Conservation (phyloP, 257 asterid species). For the Penstemon davidsonii region DNA sequence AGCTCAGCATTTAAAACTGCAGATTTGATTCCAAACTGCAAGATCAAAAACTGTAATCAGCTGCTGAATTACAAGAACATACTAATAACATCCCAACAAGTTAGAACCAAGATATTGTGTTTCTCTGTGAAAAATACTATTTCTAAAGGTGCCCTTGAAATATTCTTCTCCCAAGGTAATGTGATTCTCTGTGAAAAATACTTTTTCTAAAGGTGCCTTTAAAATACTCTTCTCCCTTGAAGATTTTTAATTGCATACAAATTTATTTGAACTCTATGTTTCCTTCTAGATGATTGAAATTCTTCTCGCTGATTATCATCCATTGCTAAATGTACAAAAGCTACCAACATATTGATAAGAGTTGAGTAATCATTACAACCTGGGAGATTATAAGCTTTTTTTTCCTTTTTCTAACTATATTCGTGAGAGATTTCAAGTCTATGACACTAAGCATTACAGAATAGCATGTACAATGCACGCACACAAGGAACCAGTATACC, state of each 20-base stretch:
- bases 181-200: too few relatives aligned
- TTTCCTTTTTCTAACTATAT: background rate
- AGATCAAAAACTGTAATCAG: slow-evolving; percentile 28
- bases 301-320: background rate
- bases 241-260: background rate
- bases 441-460: slow-evolving; percentile 14
- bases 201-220: too few relatives aligned
- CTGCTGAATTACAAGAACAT: slow-evolving; percentile 14
- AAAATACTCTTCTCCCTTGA: background rate
- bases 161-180: too few relatives aligned
- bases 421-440: slow-evolving; percentile 11
- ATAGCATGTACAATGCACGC: background rate
- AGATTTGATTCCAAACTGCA: slow-evolving; percentile 92
- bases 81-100: slow-evolving; percentile 3
- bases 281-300: background rate
- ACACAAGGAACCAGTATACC: slow-evolving; percentile 44
- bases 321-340: background rate
- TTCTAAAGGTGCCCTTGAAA: too few relatives aligned
- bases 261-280: too few relatives aligned
- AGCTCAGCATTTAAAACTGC: slow-evolving; percentile 93
- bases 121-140: too few relatives aligned
- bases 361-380: background rate
- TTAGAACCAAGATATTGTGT: background rate
- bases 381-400: background rate
- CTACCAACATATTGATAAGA: background rate